Evolutionary conservation across 495 filamentous ascomycete genomes (phyloP).

Genomic region (Diplogelasinospora grovesii): DNA sequence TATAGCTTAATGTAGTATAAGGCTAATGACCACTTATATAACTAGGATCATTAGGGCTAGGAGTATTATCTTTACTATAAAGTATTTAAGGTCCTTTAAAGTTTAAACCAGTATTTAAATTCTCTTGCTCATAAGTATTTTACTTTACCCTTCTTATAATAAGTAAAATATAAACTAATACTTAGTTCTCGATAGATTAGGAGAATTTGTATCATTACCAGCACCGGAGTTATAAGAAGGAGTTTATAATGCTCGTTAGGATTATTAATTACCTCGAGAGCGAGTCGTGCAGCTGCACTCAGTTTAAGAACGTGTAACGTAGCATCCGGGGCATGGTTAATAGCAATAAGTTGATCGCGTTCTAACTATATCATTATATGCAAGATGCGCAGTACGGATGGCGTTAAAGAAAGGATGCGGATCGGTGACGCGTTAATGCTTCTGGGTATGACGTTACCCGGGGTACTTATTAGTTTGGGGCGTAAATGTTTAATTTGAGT

Average conservation of each 20-base stretch:
- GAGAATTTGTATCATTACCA: constrained; percentile 50
- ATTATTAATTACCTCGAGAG: constrained; percentile 53
- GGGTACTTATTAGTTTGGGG: no score
- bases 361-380: no score
- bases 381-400: no score
- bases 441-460: no score
- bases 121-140: constrained; percentile 27
- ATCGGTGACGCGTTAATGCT: no score
- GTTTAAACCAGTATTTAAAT: constrained; percentile 28
- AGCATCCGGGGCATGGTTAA: constrained; percentile 12
- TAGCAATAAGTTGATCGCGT: constrained; percentile 6
- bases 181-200: constrained; percentile 21
- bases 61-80: constrained; percentile 31
- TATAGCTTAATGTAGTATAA: constrained; percentile 11
- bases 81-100: constrained; percentile 2
- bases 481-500: no score
- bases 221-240: constrained; percentile 32
- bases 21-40: constrained; percentile 17
- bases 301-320: constrained; percentile 41
- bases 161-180: no score
- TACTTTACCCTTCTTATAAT: background rate
- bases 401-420: no score
- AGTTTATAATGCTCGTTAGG: constrained; percentile 42
- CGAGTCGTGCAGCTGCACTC: constrained; percentile 42
- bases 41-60: constrained; percentile 16